Evolutionary conservation across 2,329 filamentous ascomycete genomes (phyloP), one percentile per base, ranked within the genome.

Genomic region (Aspergillus flavus): DNA sequence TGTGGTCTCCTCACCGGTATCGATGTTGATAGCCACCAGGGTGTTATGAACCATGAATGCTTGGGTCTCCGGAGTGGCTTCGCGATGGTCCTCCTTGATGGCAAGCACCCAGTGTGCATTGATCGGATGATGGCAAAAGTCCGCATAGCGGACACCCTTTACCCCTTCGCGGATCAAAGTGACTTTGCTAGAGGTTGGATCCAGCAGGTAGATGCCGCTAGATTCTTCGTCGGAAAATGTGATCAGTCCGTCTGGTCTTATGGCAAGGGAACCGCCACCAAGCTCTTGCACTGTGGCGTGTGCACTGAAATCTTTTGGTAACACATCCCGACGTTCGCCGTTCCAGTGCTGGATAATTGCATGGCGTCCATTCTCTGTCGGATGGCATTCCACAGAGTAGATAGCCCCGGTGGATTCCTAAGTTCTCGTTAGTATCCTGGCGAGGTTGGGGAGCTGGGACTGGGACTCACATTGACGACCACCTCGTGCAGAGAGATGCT

Each of bases 281-380:
- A 86, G 86, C 64, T 85, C 84, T 64, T 87, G 84, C 19, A 86
- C 80, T 1, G 71, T 76, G 30, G 81, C 83, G 52, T 75, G 72
- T 5, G 79, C 82, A 63, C 77, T 82, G 66, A 81, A 81, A 0
- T 79, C 71, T 3, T 68, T 68, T 0, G 83, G 81, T 12, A 86
- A 73, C 1, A 84, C 69, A 32, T 84, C 78, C 28, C 72, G 75
- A 16, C 69, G 67, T 3, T 72, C 70, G 10, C 74, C 70, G 2
- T 72, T 62, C 12, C 71, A 70, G 32, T 81, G 69, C 68, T 84
- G 79, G 9, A 85, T 75, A 45, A 86, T 82, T 19, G 76, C 77
- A 39, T 69, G 78, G 19, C 80, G 76, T 6, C 83, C 84, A 46
- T 80, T 63, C 58, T 75, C 73, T 12, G 68, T 76, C 16, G 78